Percentiles rank a stretch among this genome's conserved stretches.
These are phyloP conservation scores for Saccharomycopsis schoenii DNA, from an alignment of 805 yeast genomes.

Conservation along the genomic window DNA sequence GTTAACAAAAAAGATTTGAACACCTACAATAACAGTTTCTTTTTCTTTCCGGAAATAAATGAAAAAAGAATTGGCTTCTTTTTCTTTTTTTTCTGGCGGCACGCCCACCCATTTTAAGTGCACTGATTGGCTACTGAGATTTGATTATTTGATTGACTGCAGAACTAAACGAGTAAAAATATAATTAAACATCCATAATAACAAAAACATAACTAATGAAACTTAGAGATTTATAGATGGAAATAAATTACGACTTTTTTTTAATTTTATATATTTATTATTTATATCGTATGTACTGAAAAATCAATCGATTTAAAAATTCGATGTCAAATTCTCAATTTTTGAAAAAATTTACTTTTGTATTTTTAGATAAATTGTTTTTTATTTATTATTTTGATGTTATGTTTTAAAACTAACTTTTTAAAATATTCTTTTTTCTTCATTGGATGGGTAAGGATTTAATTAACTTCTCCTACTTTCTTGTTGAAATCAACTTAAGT, in stretches of 20 bases:
- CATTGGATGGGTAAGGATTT: neutral
- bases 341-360: neutral
- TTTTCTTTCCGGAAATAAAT: no score
- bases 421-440: neutral
- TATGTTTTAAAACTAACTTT: neutral
- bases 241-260: neutral
- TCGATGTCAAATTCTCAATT: neutral
- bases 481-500: neutral
- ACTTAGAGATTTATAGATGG: no score
- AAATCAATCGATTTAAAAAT: neutral
- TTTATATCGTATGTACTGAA: neutral
- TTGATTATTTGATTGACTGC: no score
- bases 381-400: slow-evolving; percentile 1
- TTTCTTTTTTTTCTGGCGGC: no score
- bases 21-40: no score
- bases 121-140: no score
- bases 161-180: no score
- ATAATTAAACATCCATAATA: no score
- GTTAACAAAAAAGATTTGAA: no score
- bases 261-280: neutral
- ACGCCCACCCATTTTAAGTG: no score
- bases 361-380: neutral
- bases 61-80: no score
- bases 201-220: no score
- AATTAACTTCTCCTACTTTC: neutral